Base-by-base conservation (phyloP, 345 rosid genomes). In the Eucalyptus tenuipes region DNA sequence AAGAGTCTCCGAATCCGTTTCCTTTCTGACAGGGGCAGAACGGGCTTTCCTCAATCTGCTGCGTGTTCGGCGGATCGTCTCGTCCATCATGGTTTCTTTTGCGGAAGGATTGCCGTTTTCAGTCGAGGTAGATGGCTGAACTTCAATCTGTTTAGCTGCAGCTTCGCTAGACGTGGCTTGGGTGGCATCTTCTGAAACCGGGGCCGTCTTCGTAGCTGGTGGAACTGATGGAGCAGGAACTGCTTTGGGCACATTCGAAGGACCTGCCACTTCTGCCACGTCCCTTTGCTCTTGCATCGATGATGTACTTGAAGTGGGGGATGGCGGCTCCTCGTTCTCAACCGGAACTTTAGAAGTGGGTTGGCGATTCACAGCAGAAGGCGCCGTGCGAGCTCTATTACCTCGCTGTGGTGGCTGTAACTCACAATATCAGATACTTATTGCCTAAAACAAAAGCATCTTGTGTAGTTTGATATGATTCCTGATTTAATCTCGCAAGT, bases 261-360 rank as follows among this genome's bases (percentile, higher is more conserved):
- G 91, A 86, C 89, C 94, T 25, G 87, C 91, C 90, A 91, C 96
- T 88, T 87, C 91, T 27, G 90, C 89, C 16, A 88, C 92, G 47
- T 95, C 94, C 88, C 87, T 88, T 44, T 91, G 96, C 87, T 91
- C 92, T 88, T 94, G 96, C 91, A 95, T 95, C 25, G 98, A 95
- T 37, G 98, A 94, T 68, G 94, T 93, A 90, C 97, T 95, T 50
- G 99, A 96, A 27, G 94, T 52, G 50, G 96, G 93, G 75, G 96
- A 95, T 88, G 93, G 91, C 31, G 93, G 94, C 91, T 94, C 97
- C 91, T 95, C 97, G 3, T 89, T 7, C 89, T 91, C 94, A 33
- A 92, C 91, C 57, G 20, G 94, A 75, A 88, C 53, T 47, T 64
- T 86, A 33, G 91, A 18, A 59, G 93, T 53, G 84, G 93, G 92